A percentile compares a stretch with the other conserved stretches of the same genome.
phyloP scores from a whole-genome alignment of 177 flowering plant genomes.

The Telopea speciosissima region DNA sequence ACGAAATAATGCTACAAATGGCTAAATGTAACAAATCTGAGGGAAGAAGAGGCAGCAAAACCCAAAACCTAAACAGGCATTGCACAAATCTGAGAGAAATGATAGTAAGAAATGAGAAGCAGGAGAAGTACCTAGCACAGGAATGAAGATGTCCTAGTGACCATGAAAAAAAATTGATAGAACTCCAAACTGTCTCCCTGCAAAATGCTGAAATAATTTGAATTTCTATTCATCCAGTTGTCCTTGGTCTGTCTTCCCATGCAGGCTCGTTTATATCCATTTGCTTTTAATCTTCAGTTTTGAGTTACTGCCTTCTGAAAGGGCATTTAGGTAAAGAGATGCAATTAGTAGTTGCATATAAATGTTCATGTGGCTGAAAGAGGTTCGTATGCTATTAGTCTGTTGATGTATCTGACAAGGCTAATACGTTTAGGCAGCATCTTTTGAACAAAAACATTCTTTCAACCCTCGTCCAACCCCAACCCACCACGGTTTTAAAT shows the following conservation, averaged over 20 bases:
- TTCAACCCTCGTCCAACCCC: no score
- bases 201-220: background rate
- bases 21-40: background rate
- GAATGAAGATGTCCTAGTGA: background rate
- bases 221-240: background rate
- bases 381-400: background rate
- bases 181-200: background rate
- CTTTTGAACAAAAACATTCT: background rate
- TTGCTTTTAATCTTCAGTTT: background rate
- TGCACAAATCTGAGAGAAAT: background rate
- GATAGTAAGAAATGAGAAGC: background rate
- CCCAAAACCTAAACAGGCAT: background rate
- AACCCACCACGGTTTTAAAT: no score
- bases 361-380: background rate
- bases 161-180: background rate
- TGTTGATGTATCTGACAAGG: background rate
- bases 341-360: background rate
- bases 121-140: background rate
- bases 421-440: background rate
- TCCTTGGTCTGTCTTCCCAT: background rate
- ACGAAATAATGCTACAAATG: background rate
- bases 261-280: background rate
- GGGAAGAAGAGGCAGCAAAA: background rate
- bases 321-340: background rate
- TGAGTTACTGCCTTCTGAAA: background rate